Base-by-base conservation (phyloP, 805 yeast genomes). In the Diddensiella caesifluorescens region DNA sequence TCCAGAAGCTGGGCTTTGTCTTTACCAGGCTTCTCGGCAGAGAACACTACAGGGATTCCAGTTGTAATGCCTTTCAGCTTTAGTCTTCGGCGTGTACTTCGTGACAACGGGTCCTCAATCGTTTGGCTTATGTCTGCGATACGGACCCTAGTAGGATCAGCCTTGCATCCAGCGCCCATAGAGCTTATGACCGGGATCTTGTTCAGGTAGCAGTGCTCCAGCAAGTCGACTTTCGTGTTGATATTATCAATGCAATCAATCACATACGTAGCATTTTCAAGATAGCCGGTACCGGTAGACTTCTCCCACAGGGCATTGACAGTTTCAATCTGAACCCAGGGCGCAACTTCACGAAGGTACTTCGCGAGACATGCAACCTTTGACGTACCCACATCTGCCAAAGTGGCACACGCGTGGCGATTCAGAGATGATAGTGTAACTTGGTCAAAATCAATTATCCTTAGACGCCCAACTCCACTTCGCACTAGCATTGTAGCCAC, bases 141-240 rank as follows among this genome's bases (percentile, higher is more conserved):
- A 58, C 87, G 84, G 44, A 92, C 77, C 55, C 97, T 71, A 2
- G 97, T 82, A 9, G 97, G 94, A 59, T 92, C 99, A 39, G 95
- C 82, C 61, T 92, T 92, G 53, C 95, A 83, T 3, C 96, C 95
- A 1, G 99, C 97, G 21, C 99, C 99, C 79, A 94, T 94, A 0
- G 96, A 84, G 3, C 95, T 80, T 29, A 92, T 74, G 23, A 88
- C 83, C n/a, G 75, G 76, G 25, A 90, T 59, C 1, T 70, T 61
- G 33, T 77, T 64, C 13, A 71, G 69, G 57, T 79, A 67, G 51
- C 95, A 81, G 62, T 72, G 89, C 23, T 80, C 79, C 50, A 92
- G 67, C 39, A 92, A 67, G 55, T 92, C 98, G 21, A 89, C 94
- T 57, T 92, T 92, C n/a, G 97, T 89, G 54, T 90, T 95, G 46